Conservation (phyloP, 192 early-diverging fungal genomes). For the Backusella tuberculispora region DNA sequence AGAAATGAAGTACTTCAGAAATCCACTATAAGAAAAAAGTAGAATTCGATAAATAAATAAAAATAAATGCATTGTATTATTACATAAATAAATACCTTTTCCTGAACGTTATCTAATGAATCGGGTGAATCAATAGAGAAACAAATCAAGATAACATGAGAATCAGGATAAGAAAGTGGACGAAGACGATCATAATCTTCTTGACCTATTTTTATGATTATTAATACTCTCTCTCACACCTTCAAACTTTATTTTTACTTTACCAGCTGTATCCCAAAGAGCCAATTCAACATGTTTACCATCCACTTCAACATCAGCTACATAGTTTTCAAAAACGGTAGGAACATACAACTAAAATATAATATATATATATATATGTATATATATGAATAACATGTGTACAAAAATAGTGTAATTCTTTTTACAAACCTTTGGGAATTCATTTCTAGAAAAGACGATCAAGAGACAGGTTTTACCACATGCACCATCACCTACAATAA, state of each 20-base stretch:
- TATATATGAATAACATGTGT: conserved; percentile 8
- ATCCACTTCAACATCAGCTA: conserved; percentile 86
- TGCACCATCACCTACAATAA: conserved; percentile 92
- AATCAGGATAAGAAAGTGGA: conserved; percentile 90
- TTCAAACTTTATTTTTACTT: not conserved
- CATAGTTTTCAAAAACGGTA: conserved; percentile 94
- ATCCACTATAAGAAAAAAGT: conserved; percentile 67
- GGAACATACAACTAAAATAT: conserved; percentile 66
- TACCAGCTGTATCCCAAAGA: conserved; percentile 92
- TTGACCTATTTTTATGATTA: conserved; percentile 57
- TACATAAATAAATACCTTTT: conserved; percentile 46
- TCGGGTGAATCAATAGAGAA: conserved; percentile 84
- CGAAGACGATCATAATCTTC: conserved; percentile 97
- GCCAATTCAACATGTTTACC: conserved; percentile 85
- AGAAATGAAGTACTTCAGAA: conserved; percentile 86
- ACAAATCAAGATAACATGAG: conserved; percentile 91
- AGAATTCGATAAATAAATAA: not conserved
- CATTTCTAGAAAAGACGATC: conserved; percentile 80
- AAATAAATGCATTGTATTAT: no score
- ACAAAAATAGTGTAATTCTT: not conserved
- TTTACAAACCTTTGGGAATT: conserved; percentile 79
- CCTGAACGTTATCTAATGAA: conserved; percentile 81
- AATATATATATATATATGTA: conserved; percentile 25
- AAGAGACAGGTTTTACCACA: conserved; percentile 91
- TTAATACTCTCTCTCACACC: not conserved